Conservation (phyloP, 441 rosid genomes). For the Erodium moschatum region DNA sequence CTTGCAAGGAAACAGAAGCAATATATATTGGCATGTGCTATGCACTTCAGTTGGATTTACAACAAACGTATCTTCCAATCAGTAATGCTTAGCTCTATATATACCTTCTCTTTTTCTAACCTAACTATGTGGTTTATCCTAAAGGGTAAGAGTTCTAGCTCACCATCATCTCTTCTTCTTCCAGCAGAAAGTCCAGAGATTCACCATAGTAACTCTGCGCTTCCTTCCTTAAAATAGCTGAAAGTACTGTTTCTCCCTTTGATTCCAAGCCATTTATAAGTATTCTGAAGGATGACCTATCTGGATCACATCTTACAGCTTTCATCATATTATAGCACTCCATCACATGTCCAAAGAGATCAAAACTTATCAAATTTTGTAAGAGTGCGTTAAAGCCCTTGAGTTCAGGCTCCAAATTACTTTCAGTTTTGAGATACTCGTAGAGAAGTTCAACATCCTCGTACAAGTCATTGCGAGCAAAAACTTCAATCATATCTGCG, state of each 20-base stretch:
- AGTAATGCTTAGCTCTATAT: not conserved
- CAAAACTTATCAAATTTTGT: conserved; percentile 36
- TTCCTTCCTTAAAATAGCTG: conserved; percentile 40
- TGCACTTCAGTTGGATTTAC: not conserved
- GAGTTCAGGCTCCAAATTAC: conserved; percentile 36
- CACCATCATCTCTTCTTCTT: not conserved
- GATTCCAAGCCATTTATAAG: conserved; percentile 54
- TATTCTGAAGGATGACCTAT: conserved; percentile 43
- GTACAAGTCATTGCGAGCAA: conserved; percentile 42
- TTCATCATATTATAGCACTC: conserved; percentile 58
- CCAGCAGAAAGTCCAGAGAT: conserved; percentile 16
- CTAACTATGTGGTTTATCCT: conserved; percentile 1
- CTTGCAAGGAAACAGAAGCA: not conserved
- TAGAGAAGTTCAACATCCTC: conserved; percentile 39
- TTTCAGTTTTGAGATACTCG: conserved; percentile 39
- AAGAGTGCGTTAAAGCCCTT: conserved; percentile 47
- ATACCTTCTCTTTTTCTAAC: not conserved
- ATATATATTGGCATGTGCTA: not conserved
- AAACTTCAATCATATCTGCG: conserved; percentile 44
- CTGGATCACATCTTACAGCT: conserved; percentile 54
- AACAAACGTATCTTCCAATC: not conserved
- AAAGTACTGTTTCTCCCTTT: conserved; percentile 34
- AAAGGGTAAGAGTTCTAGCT: not conserved
- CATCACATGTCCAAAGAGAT: conserved; percentile 37
- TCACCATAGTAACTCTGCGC: conserved; percentile 53